Conservation (phyloP, 495 filamentous ascomycete species). For the Copromyces sp. region DNA sequence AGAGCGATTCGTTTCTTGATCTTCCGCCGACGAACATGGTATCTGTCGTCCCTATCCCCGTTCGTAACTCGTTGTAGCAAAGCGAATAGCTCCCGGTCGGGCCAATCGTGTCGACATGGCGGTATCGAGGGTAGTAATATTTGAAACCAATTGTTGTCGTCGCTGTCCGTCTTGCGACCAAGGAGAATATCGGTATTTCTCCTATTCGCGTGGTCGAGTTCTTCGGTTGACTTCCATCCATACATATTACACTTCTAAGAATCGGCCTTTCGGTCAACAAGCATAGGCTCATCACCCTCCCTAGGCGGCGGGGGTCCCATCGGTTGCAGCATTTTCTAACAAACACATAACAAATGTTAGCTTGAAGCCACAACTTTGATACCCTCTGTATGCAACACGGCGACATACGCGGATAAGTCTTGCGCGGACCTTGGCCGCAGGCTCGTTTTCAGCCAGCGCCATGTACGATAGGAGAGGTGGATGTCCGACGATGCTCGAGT, state of each 20-base stretch:
- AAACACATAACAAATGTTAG: not conserved
- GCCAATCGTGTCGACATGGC: not conserved
- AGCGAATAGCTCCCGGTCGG: not conserved
- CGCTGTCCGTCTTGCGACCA: not conserved
- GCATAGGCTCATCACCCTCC: constrained; percentile 34
- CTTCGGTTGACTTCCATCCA: not conserved
- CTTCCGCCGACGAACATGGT: not conserved
- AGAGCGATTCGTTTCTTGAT: not conserved
- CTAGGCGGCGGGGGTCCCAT: constrained; percentile 72
- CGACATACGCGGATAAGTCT: constrained; percentile 58
- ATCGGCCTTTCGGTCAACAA: constrained; percentile 1
- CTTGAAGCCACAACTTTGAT: not conserved
- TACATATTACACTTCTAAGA: not conserved
- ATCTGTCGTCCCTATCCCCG: not conserved
- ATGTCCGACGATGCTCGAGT: constrained; percentile 79
- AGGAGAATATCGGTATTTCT: not conserved
- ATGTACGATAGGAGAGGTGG: constrained; percentile 83
- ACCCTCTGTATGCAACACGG: not conserved
- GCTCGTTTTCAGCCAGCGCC: constrained; percentile 76
- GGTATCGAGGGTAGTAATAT: not conserved
- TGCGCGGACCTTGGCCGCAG: constrained; percentile 62
- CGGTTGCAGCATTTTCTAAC: constrained; percentile 79
- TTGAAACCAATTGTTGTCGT: not conserved
- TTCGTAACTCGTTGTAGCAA: not conserved
- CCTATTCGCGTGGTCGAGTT: not conserved